phyloP scores from a whole-genome alignment of 495 filamentous ascomycete species.

The Aspergillus funiculosus region DNA sequence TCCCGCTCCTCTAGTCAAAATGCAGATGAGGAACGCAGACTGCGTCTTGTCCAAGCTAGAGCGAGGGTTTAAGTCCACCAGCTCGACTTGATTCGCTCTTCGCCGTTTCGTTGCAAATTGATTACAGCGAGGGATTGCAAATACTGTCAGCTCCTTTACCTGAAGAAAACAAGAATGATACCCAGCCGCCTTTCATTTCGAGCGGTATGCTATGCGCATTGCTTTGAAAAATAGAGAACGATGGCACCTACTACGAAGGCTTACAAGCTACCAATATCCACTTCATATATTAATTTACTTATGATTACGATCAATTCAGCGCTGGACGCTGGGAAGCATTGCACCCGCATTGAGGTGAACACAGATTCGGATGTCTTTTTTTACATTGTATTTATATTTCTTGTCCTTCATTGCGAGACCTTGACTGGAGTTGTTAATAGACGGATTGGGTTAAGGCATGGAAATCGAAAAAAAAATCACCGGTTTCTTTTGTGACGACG shows the following conservation, averaged over 20 bases:
- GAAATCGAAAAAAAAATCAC: slow-evolving; percentile 7
- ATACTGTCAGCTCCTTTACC: no score
- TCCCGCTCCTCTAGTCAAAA: slow-evolving; percentile 27
- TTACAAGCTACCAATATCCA: not conserved
- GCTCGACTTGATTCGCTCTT: not conserved
- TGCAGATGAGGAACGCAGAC: slow-evolving; percentile 34
- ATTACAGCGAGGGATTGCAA: not conserved
- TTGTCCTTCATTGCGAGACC: not conserved
- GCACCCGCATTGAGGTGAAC: not conserved
- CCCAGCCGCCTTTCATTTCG: no score
- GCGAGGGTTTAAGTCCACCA: slow-evolving; percentile 14
- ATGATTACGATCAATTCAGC: slow-evolving; percentile 5
- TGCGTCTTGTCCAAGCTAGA: slow-evolving; percentile 39
- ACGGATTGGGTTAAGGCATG: slow-evolving; percentile 6
- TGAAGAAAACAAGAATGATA: no score
- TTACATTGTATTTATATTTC: slow-evolving; percentile 8
- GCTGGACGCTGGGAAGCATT: slow-evolving; percentile 19
- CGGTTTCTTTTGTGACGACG: not conserved
- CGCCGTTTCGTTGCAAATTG: not conserved
- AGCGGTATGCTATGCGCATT: no score
- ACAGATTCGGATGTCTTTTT: not conserved
- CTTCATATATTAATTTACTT: not conserved
- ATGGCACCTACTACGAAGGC: no score
- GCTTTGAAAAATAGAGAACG: no score
- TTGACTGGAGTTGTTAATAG: slow-evolving; percentile 16